A percentile compares a stretch with the other conserved stretches of the same genome.
Evolutionary conservation across 805 yeast species (phyloP).

Genomic region (Kluyveromyces lactis): DNA sequence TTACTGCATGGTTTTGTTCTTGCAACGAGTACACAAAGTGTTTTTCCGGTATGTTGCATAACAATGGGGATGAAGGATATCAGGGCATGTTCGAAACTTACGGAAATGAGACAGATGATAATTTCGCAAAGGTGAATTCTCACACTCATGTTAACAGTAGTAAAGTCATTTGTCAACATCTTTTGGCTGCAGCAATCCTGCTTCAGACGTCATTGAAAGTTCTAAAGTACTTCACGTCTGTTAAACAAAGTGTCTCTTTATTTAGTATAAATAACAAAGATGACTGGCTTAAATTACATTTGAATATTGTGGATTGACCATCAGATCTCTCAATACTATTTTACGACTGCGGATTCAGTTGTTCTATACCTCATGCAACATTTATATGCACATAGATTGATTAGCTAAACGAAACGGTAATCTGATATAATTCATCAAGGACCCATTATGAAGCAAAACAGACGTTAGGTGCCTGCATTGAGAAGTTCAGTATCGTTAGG

Average conservation of each 20-base stretch:
- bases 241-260: constrained; percentile 16
- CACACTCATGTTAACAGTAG: neutral
- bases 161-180: constrained; percentile 26
- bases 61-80: too few species aligned
- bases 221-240: constrained; percentile 17
- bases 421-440: too few species aligned
- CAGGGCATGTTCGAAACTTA: neutral
- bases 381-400: too few species aligned
- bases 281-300: constrained; percentile 30
- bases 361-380: too few species aligned
- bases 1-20: constrained; percentile 27
- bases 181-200: constrained; percentile 24
- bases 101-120: constrained; percentile 18
- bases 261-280: constrained; percentile 22
- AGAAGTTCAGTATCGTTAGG: too few species aligned
- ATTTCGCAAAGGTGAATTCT: constrained; percentile 11
- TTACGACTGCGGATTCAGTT: too few species aligned
- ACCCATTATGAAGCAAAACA: too few species aligned
- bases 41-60: neutral
- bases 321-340: too few species aligned
- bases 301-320: constrained; percentile 23
- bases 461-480: too few species aligned
- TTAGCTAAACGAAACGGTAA: too few species aligned
- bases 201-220: constrained; percentile 14
- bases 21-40: constrained; percentile 22